Evolutionary conservation across 2,329 filamentous ascomycete species (phyloP).

Genomic region (Tolypocladium amazonense): DNA sequence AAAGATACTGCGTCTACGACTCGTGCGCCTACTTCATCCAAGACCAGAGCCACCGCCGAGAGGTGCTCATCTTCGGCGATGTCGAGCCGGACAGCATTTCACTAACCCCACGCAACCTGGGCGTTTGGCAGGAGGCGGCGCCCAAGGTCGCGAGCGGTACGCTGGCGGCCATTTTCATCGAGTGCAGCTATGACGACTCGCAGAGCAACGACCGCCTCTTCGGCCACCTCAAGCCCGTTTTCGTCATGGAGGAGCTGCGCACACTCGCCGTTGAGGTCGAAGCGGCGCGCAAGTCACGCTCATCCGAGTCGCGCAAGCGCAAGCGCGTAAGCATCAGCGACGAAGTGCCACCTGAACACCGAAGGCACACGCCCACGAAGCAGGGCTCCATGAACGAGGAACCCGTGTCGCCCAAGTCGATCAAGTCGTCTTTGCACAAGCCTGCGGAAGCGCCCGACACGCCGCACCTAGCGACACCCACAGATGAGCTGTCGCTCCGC

Average conservation of each 20-base stretch:
- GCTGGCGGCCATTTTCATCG: slow-evolving; percentile 79
- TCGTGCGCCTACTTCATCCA: slow-evolving; percentile 92
- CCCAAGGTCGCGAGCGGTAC: slow-evolving; percentile 66
- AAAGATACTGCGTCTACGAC: slow-evolving; percentile 62
- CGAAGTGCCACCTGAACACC: slow-evolving; percentile 6
- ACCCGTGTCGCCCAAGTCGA: slow-evolving; percentile 41
- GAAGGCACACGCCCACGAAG: slow-evolving; percentile 10
- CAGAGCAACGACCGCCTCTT: slow-evolving; percentile 71
- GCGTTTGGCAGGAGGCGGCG: slow-evolving; percentile 81
- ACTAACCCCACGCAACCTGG: slow-evolving; percentile 66
- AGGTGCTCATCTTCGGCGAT: slow-evolving; percentile 91
- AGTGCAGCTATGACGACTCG: slow-evolving; percentile 84
- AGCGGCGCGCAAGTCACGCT: slow-evolving; percentile 29
- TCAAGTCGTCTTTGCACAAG: slow-evolving; percentile 15
- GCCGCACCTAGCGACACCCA: slow-evolving; percentile 36
- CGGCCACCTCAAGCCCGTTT: slow-evolving; percentile 78
- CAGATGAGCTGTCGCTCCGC: slow-evolving; percentile 31
- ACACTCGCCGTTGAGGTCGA: slow-evolving; percentile 61
- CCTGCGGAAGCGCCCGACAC: slow-evolving; percentile 18
- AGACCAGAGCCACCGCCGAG: slow-evolving; percentile 55
- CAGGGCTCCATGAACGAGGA: slow-evolving; percentile 23
- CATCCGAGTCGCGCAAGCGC: slow-evolving; percentile 44
- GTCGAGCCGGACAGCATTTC: slow-evolving; percentile 88
- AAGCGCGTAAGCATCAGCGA: slow-evolving; percentile 40
- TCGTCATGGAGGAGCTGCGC: slow-evolving; percentile 68